phyloP scores from a whole-genome alignment of 2,329 filamentous ascomycete genomes.

The Akanthomyces muscarius region DNA sequence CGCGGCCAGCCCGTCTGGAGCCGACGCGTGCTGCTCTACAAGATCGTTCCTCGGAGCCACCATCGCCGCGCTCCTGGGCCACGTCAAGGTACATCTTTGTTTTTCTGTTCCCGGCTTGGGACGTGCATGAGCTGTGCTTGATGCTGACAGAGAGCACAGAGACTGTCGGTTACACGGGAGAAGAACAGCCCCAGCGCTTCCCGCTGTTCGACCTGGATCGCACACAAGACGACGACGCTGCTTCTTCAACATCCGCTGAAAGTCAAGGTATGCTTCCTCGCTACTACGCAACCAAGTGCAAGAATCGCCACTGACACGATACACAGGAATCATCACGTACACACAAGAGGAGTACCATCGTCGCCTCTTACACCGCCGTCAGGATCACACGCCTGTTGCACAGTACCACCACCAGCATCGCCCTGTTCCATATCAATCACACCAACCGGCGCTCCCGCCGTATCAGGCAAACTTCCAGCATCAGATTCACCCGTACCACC shows the following conservation, averaged over 20 bases:
- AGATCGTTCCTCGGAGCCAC: slow-evolving; percentile 26
- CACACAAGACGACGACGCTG: not conserved
- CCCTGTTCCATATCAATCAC: not conserved
- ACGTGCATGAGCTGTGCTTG: too few species aligned
- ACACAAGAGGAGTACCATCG: not conserved
- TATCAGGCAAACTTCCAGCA: not conserved
- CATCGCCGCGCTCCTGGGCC: slow-evolving; percentile 24
- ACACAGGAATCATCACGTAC: not conserved
- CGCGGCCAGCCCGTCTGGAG: slow-evolving; percentile 42
- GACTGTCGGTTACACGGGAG: not conserved
- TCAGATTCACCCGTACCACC: not conserved
- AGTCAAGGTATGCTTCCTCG: not conserved
- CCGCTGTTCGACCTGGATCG: not conserved
- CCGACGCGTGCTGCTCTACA: slow-evolving; percentile 38
- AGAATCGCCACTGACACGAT: not conserved
- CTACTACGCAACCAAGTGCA: too few species aligned
- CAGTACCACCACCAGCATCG: slow-evolving; percentile 1
- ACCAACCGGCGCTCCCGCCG: slow-evolving; percentile 10
- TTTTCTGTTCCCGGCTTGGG: too few species aligned
- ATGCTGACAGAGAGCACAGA: not conserved
- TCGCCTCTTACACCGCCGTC: not conserved
- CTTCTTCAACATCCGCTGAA: not conserved
- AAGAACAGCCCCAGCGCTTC: not conserved
- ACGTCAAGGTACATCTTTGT: slow-evolving; percentile 12
- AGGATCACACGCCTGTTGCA: not conserved